A percentile compares a stretch with the other conserved stretches of the same genome.
Evolutionary conservation across 2,329 filamentous ascomycete genomes (phyloP).

Genomic region (Endoconidiophora laricicola): DNA sequence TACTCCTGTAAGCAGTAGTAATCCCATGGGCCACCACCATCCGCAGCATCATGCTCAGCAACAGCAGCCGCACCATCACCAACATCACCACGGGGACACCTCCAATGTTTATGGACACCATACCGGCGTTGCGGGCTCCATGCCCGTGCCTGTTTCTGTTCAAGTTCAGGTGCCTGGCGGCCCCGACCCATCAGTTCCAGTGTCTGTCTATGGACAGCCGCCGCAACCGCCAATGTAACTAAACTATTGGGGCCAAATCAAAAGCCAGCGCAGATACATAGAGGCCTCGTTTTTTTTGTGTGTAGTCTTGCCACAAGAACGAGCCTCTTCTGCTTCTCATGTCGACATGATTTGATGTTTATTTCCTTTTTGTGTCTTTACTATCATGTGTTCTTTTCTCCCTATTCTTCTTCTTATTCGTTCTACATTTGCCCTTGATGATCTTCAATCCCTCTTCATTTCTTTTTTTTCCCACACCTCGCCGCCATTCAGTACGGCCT

Average conservation of each 20-base stretch:
- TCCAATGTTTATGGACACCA: constrained; percentile 1
- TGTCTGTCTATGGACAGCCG: constrained; percentile 3
- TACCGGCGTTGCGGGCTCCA: neutral
- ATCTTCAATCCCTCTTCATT: neutral
- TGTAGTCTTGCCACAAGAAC: neutral
- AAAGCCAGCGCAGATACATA: neutral
- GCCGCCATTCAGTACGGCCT: neutral
- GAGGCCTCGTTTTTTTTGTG: neutral
- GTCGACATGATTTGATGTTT: constrained; percentile 8
- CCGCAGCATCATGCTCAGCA: neutral
- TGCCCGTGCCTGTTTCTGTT: neutral
- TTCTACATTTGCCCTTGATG: neutral
- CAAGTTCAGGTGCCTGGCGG: too few relatives aligned
- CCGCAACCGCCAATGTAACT: neutral
- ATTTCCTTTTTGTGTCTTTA: too few relatives aligned
- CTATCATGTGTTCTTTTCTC: neutral
- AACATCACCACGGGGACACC: neutral
- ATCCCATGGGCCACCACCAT: neutral
- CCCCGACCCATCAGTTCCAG: neutral
- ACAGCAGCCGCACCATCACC: constrained; percentile 2
- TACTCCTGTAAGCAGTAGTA: constrained; percentile 17
- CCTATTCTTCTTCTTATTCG: neutral
- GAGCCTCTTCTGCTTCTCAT: neutral
- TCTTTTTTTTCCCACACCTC: neutral
- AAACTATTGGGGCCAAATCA: neutral